Conservation (phyloP, 257 asterid species). For the Capsicum rhomboideum region DNA sequence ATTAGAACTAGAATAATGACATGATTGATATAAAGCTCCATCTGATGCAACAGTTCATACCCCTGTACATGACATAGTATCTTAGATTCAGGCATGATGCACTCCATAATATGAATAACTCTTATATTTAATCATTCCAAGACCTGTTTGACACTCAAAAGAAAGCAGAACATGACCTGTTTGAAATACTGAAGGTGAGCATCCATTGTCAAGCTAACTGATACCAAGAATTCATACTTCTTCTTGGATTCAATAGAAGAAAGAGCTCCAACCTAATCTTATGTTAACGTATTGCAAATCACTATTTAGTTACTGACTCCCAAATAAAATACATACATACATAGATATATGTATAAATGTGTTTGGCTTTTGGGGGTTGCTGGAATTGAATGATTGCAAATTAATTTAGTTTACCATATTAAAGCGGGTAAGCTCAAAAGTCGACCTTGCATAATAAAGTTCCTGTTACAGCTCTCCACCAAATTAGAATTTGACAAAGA, state of each 20-base stretch:
- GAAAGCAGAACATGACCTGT: slow-evolving; percentile 21
- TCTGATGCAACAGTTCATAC: slow-evolving; percentile 80
- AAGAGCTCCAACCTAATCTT: slow-evolving; percentile 68
- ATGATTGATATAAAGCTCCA: slow-evolving; percentile 95
- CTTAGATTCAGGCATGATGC: slow-evolving; percentile 16
- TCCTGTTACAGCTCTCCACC: slow-evolving; percentile 94
- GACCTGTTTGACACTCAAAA: slow-evolving; percentile 16
- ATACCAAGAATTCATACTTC: slow-evolving; percentile 84
- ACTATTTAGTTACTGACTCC: not conserved
- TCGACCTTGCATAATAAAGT: slow-evolving; percentile 73
- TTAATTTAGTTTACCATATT: slow-evolving; percentile 65
- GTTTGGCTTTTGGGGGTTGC: not conserved
- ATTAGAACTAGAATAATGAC: slow-evolving; percentile 16
- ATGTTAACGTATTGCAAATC: not conserved
- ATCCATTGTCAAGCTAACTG: slow-evolving; percentile 79
- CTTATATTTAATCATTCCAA: slow-evolving; percentile 3
- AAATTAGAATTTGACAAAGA: slow-evolving; percentile 58
- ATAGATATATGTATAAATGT: not conserved
- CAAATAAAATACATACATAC: not conserved
- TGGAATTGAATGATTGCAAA: not conserved
- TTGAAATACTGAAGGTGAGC: slow-evolving; percentile 83
- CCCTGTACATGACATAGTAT: slow-evolving; percentile 44
- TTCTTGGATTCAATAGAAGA: slow-evolving; percentile 85
- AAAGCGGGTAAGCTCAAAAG: slow-evolving; percentile 87
- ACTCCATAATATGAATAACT: not conserved